phyloP scores from a whole-genome alignment of 257 asterid genomes.

The Handroanthus guayacan region DNA sequence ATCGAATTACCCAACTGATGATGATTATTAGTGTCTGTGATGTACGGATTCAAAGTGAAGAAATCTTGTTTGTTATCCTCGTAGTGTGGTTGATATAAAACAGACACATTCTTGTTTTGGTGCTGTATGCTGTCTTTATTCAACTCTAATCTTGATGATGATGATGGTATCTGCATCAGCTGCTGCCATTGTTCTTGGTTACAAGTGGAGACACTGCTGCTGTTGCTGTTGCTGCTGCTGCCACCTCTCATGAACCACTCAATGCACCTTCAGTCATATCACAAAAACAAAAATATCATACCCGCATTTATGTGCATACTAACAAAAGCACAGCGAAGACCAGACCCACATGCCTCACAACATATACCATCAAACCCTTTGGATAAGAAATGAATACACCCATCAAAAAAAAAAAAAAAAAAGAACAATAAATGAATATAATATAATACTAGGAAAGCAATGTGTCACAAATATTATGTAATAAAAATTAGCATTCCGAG shows the following conservation, averaged over 20 bases:
- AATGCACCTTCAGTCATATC: conserved; percentile 43
- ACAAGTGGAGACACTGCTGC: conserved; percentile 33
- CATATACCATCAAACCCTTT: conserved; percentile 16
- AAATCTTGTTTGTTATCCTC: conserved; percentile 30
- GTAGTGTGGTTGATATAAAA: conserved; percentile 30
- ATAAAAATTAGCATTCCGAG: background rate
- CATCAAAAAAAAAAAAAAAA: too few species aligned
- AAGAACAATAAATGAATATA: conserved; percentile 48
- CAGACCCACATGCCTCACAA: conserved; percentile 34
- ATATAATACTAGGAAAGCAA: conserved; percentile 12
- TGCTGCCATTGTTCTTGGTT: conserved; percentile 50
- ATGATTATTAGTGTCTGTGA: conserved; percentile 22
- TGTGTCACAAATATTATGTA: background rate
- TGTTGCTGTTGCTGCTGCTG: conserved; percentile 24
- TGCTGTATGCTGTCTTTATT: conserved; percentile 14
- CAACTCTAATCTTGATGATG: conserved; percentile 33
- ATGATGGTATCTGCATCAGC: conserved; percentile 33
- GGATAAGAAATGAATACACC: too few species aligned
- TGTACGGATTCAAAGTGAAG: conserved; percentile 36
- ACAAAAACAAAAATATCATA: conserved; percentile 14
- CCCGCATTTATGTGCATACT: conserved; percentile 38
- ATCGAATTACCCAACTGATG: conserved; percentile 22
- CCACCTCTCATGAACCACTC: conserved; percentile 65
- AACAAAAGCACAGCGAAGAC: conserved; percentile 36
- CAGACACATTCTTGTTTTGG: conserved; percentile 26